Evolutionary conservation across 768 basidiomycete genomes (phyloP), one percentile per base, ranked within the genome.

Genomic region (Amanita jacksonii): DNA sequence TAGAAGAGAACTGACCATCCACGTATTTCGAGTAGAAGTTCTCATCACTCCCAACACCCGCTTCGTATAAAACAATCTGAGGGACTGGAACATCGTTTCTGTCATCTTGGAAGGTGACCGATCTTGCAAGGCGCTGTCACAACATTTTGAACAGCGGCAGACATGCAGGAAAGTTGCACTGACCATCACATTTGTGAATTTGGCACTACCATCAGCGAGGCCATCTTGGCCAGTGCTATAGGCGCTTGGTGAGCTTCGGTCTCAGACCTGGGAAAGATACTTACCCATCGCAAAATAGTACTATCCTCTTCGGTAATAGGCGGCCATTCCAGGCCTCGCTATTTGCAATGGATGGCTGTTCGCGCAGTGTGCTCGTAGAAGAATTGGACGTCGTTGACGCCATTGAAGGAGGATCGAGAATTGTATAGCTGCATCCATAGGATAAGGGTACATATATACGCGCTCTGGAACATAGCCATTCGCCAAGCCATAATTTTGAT

Each of bases 211-310:
- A 10, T 62, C 60, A 2, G 65, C 54, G 28, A 77, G 53, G 1
- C 77, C 83, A 53, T 85, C 80, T 62, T 84, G 75, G 80, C 83
- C 84, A 15, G 82, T 85, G 33, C 82, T 85, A 39, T 20, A 32
- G 51, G 39, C 20, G 16, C 22, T 3, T 41, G 23, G 41, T 23
- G 16, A 19, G 37, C 18, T 12, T 16, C 19, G 35, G 12, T 19
- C 15, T 51, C 13, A 46, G 16, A 33, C 40, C 40, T 27, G 10
- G 13, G 20, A 30, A 13, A 33, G 22, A 10, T 27, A 35, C 58
- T 73, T 52, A 79, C 84, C 84, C 84, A 54, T 86, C 84, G 49
- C 84, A 86, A 52, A 81, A 85, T 28, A 86, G 68, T 22, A 84
- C 67, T 38, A 86, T 73, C 42, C 84, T 67, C 53, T 84, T 84